Evolutionary conservation across 73 alveolate genomes (phyloP).

Genomic region (Durusdinium trenchii): DNA sequence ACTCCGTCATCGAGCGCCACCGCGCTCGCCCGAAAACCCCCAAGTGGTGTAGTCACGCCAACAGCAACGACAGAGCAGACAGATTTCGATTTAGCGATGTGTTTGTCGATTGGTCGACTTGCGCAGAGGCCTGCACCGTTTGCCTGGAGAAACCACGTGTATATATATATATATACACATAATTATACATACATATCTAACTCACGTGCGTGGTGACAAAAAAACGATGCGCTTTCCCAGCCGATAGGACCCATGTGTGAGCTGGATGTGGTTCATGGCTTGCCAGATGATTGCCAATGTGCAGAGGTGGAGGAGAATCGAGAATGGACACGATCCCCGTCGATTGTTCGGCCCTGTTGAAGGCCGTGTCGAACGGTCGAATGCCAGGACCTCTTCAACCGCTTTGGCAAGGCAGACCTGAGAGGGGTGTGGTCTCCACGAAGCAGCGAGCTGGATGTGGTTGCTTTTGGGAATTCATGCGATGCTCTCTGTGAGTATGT

Average conservation of each 20-base stretch:
- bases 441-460: not conserved
- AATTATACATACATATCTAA: too few species aligned
- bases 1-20: too few species aligned
- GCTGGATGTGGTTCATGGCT: conserved; percentile 69
- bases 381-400: conserved; percentile 66
- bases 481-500: not conserved
- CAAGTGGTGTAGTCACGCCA: too few species aligned
- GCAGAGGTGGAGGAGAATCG: conserved; percentile 41
- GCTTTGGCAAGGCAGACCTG: conserved; percentile 66
- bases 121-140: too few species aligned
- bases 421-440: not conserved
- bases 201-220: too few species aligned
- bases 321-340: not conserved
- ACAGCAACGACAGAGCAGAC: too few species aligned
- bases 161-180: too few species aligned
- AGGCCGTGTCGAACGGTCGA: not conserved
- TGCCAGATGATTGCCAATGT: conserved; percentile 68
- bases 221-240: too few species aligned
- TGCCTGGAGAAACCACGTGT: too few species aligned
- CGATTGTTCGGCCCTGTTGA: not conserved
- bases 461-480: not conserved
- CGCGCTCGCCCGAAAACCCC: too few species aligned
- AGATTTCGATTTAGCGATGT: too few species aligned
- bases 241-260: conserved; percentile 18
- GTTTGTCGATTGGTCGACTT: too few species aligned